Percentiles rank a stretch among this genome's conserved stretches.
Conservation (phyloP, 257 asterid genomes). For the Catharanthus roseus region DNA sequence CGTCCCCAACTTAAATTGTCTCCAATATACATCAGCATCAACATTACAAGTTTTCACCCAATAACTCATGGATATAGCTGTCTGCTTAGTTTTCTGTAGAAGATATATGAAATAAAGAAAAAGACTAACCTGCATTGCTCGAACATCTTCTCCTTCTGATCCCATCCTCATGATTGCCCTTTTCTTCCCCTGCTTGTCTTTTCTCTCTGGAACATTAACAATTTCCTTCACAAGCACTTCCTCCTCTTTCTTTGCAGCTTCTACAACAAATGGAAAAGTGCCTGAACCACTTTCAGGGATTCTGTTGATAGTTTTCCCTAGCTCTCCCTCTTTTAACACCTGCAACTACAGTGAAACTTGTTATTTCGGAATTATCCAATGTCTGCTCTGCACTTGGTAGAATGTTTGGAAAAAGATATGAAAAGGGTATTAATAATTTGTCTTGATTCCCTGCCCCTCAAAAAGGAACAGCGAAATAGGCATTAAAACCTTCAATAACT, state of each 20-base stretch:
- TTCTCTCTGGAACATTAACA: slow-evolving; percentile 38
- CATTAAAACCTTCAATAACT: background rate
- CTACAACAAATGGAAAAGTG: slow-evolving; percentile 47
- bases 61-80: background rate
- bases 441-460: background rate
- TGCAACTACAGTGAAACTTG: slow-evolving; percentile 18
- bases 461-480: background rate
- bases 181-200: slow-evolving; percentile 31
- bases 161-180: slow-evolving; percentile 60
- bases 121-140: slow-evolving; percentile 71
- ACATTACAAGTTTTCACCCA: background rate
- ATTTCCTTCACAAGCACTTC: slow-evolving; percentile 64
- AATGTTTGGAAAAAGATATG: background rate
- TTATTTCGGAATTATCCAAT: background rate
- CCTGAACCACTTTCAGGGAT: slow-evolving; percentile 53
- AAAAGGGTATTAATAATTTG: background rate
- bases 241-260: slow-evolving; percentile 36
- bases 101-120: background rate
- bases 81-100: background rate
- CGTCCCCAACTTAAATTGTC: too few species aligned
- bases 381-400: background rate
- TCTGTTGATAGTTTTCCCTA: slow-evolving; percentile 44
- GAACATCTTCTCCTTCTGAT: slow-evolving; percentile 85
- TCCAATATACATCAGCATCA: too few species aligned
- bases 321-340: slow-evolving; percentile 73